Percentiles rank a stretch among this genome's conserved stretches.
phyloP scores from a whole-genome alignment of 768 basidiomycete species.

The Gloeopeniophorella convolvens region DNA sequence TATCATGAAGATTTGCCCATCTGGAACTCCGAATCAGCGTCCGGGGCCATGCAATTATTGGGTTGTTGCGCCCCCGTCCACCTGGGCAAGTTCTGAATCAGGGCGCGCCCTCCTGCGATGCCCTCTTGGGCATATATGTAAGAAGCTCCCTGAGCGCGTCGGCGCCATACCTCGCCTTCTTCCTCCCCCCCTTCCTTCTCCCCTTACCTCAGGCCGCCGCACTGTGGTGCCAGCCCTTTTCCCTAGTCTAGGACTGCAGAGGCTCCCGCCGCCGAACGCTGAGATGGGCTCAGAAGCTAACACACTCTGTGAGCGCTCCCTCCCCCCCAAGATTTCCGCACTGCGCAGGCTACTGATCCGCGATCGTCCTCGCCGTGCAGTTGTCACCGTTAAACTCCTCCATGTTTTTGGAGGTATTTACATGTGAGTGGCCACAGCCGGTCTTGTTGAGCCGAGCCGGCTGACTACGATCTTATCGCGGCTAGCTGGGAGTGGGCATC shows the following conservation, averaged over 20 bases:
- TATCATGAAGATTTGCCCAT: no score
- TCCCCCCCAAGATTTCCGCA: background rate
- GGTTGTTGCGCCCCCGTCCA: no score
- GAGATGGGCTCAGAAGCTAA: background rate
- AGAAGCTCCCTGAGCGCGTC: background rate
- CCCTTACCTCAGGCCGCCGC: background rate
- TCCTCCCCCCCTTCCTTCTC: background rate
- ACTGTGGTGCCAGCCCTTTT: background rate
- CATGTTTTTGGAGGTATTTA: constrained; percentile 9
- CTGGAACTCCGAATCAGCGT: no score
- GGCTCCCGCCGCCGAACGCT: no score
- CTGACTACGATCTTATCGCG: background rate
- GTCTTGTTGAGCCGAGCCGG: background rate
- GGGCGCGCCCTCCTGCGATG: no score
- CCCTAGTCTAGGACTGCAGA: background rate
- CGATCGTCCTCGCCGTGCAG: background rate
- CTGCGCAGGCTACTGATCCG: background rate
- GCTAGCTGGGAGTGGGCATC: constrained; percentile 4
- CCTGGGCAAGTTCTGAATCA: no score
- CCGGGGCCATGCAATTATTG: no score
- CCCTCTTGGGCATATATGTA: background rate
- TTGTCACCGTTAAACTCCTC: constrained; percentile 8
- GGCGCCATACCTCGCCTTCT: background rate
- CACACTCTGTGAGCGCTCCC: background rate
- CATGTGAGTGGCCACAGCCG: background rate